Evolutionary conservation across 352 stramenopile genomes (phyloP), one percentile per base, ranked within the genome.

Genomic region (Elongisporangium senticosum): DNA sequence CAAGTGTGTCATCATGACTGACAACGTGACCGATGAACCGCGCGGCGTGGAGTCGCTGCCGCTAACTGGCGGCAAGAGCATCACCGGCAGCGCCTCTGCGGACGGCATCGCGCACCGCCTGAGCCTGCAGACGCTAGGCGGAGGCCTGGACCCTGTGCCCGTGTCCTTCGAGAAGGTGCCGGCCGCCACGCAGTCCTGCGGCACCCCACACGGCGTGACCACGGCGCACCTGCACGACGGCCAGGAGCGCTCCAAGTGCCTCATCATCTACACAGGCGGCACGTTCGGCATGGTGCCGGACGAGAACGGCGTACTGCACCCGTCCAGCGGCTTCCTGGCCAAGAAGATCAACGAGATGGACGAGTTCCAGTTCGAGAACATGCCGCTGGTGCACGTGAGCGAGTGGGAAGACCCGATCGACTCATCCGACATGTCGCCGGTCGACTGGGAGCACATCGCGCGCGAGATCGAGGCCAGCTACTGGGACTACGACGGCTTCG

Each of bases 401-500:
- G 82, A 93, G 63, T 93, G 82, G 83, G 64, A 63, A 3, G 60
- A 90, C 4, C 87, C 96, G 51, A 91, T 98, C 52, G 96, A 99
- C 76, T 93, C 84, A 56, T 92, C 80, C 56, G 82, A 93, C 68
- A 91, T 93, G 85, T 74, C 67, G 7, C 93, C 95, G 0, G 65
- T 62, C 7, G 90, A 99, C 77, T 99, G 96, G 96, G 74, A 69
- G 0, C 67, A 64, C 26, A 95, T 99, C 47, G 96, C 93, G n/a
- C 71, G 67, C 20, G 92, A 98, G 68, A 98, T 99, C 53, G 91
- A 97, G 64, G 74, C 77, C 48, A 82, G 96, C 39, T 98, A 98
- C 83, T 90, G 91, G 73, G 75, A 97, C 67, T 99, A 98, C 57
- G 87, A 98, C 61, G 95, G 94, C 40, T 99, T 99, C 67, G 96